phyloP scores from a whole-genome alignment of 805 yeast genomes.

The Candida suzukii region DNA sequence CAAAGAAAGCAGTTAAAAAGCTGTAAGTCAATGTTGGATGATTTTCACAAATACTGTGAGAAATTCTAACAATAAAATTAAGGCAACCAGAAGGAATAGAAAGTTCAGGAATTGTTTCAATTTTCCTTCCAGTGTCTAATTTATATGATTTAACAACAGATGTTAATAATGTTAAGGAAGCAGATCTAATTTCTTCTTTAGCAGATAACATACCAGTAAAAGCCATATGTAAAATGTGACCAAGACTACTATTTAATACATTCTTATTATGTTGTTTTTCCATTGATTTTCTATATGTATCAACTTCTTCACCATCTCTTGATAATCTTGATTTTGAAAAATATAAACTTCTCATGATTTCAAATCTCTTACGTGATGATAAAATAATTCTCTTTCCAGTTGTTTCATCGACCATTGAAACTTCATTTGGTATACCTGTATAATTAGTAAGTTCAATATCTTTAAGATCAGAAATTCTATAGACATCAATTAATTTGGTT shows the following conservation, averaged over 20 bases:
- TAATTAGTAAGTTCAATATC: constrained; percentile 32
- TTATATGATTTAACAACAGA: constrained; percentile 54
- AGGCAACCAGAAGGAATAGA: constrained; percentile 64
- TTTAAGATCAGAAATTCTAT: constrained; percentile 31
- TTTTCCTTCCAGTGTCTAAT: constrained; percentile 50
- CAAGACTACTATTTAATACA: constrained; percentile 33
- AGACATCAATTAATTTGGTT: constrained; percentile 35
- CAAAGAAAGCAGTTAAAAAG: constrained; percentile 42
- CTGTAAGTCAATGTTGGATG: constrained; percentile 57
- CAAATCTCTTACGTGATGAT: constrained; percentile 44
- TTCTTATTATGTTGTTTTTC: constrained; percentile 31
- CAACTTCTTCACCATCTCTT: constrained; percentile 10
- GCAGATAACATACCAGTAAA: constrained; percentile 63
- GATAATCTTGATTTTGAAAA: constrained; percentile 51
- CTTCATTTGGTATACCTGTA: constrained; percentile 44
- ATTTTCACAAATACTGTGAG: constrained; percentile 46
- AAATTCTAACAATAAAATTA: constrained; percentile 50
- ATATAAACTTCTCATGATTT: constrained; percentile 64
- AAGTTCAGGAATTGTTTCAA: constrained; percentile 49
- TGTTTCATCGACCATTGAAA: constrained; percentile 32
- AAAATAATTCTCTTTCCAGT: constrained; percentile 32
- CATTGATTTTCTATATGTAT: not conserved
- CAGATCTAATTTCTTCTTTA: constrained; percentile 49
- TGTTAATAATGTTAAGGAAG: constrained; percentile 58
- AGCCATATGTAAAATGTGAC: constrained; percentile 55